Evolutionary conservation across 1,139 yeast species (phyloP).

Genomic region (Geotrichum australiense): DNA sequence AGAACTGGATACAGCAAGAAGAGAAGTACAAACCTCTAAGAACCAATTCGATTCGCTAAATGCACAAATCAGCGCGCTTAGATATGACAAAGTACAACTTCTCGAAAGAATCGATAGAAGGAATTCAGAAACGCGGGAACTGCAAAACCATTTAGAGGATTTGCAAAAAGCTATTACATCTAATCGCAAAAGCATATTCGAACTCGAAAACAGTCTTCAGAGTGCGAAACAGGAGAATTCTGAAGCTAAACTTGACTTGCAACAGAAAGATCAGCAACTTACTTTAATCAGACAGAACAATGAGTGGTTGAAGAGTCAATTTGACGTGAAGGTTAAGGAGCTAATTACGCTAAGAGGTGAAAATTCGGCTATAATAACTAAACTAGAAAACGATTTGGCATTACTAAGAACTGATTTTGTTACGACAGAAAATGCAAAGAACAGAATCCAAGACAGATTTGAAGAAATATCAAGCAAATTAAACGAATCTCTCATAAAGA

Average conservation of each 20-base stretch:
- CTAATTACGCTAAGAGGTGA: conserved; percentile 36
- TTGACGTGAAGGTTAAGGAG: conserved; percentile 34
- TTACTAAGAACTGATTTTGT: conserved; percentile 33
- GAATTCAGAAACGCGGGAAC: conserved; percentile 43
- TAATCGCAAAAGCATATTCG: conserved; percentile 37
- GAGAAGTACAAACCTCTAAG: conserved; percentile 24
- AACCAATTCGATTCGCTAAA: conserved; percentile 22
- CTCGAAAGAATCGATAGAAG: conserved; percentile 40
- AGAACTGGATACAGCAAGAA: conserved; percentile 30
- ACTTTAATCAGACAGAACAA: conserved; percentile 34
- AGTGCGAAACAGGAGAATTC: conserved; percentile 32
- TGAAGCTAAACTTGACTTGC: conserved; percentile 35
- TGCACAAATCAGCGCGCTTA: conserved; percentile 21
- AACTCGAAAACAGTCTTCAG: conserved; percentile 37
- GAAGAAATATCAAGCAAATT: conserved; percentile 35
- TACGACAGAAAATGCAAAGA: conserved; percentile 29
- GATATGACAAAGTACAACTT: conserved; percentile 37
- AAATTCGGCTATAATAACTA: conserved; percentile 28
- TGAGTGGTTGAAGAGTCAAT: conserved; percentile 37
- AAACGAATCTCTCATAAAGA: conserved; percentile 37
- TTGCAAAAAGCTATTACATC: conserved; percentile 45
- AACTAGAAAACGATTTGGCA: conserved; percentile 36
- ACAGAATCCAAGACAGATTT: conserved; percentile 30
- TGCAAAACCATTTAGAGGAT: conserved; percentile 47
- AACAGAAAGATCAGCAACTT: conserved; percentile 37